These are phyloP conservation scores for Stygiomarasmius scandens DNA, from an alignment of 1,284 basidiomycete species.

Conservation along the genomic window DNA sequence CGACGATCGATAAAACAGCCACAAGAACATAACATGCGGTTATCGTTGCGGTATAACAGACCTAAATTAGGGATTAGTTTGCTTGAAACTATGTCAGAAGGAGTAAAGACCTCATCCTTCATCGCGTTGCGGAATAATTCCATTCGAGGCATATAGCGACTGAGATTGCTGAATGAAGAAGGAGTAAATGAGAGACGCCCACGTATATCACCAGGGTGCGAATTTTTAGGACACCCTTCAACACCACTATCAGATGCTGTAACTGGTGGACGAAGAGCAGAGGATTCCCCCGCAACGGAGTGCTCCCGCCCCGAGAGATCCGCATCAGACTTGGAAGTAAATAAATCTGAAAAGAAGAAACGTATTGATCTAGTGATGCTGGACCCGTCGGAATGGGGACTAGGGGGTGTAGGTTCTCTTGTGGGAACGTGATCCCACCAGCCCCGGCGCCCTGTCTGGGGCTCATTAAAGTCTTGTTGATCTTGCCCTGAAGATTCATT, in stretches of 20 bases:
- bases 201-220: conserved; percentile 4
- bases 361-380: neutral
- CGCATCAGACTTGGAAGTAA: neutral
- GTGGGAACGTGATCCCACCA: conserved; percentile 59
- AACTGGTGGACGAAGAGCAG: neutral
- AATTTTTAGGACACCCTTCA: neutral
- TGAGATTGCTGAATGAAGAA: conserved; percentile 47
- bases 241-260: neutral
- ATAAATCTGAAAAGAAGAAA: neutral
- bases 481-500: conserved; percentile 37
- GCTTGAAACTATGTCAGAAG: neutral
- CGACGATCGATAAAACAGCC: conserved; percentile 53
- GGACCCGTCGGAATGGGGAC: neutral
- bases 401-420: neutral
- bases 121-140: conserved; percentile 57
- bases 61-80: conserved; percentile 32
- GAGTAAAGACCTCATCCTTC: conserved; percentile 55
- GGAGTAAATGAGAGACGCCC: conserved; percentile 33
- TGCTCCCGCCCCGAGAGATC: neutral
- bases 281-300: neutral
- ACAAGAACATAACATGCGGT: conserved; percentile 52
- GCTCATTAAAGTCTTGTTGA: conserved; percentile 28
- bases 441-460: conserved; percentile 38
- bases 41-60: conserved; percentile 61
- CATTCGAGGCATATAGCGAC: conserved; percentile 55